Evolutionary conservation across 352 stramenopile species (phyloP).

Genomic region (Phytophthora megakarya): DNA sequence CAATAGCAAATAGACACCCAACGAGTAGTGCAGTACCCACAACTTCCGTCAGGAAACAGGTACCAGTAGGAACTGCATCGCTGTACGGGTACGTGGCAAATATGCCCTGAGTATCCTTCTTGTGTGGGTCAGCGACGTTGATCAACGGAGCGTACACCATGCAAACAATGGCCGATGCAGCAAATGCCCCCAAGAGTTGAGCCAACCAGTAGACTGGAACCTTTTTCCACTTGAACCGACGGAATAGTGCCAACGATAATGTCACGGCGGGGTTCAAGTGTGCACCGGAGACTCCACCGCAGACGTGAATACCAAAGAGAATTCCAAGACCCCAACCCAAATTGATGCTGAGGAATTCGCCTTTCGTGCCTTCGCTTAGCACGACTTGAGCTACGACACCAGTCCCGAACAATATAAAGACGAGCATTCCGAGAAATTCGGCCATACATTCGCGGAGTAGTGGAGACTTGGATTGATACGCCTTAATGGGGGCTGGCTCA

Average conservation of each 20-base stretch:
- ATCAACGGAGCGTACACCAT: conserved; percentile 56
- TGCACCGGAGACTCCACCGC: conserved; percentile 45
- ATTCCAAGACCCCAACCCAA: conserved; percentile 63
- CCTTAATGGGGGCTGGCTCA: conserved; percentile 10
- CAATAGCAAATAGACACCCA: conserved; percentile 57
- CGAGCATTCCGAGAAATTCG: conserved; percentile 62
- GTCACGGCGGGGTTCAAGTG: conserved; percentile 69
- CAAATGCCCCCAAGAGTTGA: conserved; percentile 52
- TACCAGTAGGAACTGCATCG: conserved; percentile 43
- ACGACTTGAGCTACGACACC: conserved; percentile 63
- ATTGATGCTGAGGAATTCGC: conserved; percentile 63
- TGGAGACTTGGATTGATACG: conserved; percentile 40
- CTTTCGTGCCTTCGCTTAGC: conserved; percentile 51
- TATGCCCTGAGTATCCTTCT: conserved; percentile 43
- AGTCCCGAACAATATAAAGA: conserved; percentile 62
- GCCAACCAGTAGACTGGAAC: conserved; percentile 34
- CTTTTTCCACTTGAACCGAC: conserved; percentile 48
- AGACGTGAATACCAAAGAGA: conserved; percentile 63
- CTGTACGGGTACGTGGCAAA: conserved; percentile 60
- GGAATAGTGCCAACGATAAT: conserved; percentile 50
- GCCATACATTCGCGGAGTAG: conserved; percentile 64
- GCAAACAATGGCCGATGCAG: conserved; percentile 42
- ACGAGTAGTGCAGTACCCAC: conserved; percentile 63
- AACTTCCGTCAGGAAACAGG: conserved; percentile 67
- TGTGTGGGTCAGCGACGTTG: conserved; percentile 44